phyloP scores from a whole-genome alignment of 352 stramenopile genomes.

The Phytophthora nicotianae region DNA sequence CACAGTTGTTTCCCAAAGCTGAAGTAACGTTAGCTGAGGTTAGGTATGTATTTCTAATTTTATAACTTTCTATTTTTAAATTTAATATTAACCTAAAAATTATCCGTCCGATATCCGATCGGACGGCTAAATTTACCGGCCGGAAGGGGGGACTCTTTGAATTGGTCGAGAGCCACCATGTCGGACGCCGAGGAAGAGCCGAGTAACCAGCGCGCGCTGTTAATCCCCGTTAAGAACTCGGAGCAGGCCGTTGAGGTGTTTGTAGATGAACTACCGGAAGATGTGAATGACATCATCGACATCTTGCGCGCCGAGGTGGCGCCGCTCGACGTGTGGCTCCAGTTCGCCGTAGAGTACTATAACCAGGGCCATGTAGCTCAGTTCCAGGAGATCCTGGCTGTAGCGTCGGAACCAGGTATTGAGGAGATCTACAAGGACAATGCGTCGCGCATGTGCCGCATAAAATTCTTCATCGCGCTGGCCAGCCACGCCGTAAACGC shows the following conservation, averaged over 20 bases:
- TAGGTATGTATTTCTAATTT: neutral
- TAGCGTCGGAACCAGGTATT: conserved; percentile 81
- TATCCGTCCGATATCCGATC: neutral
- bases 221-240: conserved; percentile 92
- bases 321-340: conserved; percentile 91
- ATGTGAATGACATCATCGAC: conserved; percentile 93
- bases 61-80: no score
- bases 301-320: conserved; percentile 91
- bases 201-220: conserved; percentile 68
- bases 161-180: conserved; percentile 31
- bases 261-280: conserved; percentile 88
- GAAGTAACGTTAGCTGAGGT: neutral
- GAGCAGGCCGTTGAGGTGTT: conserved; percentile 91
- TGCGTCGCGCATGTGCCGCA: conserved; percentile 80
- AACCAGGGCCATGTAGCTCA: conserved; percentile 80
- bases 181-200: conserved; percentile 42
- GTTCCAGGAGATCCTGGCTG: conserved; percentile 87
- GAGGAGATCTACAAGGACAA: conserved; percentile 91
- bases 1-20: neutral
- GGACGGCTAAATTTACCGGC: neutral
- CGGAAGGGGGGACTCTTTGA: conserved; percentile 15
- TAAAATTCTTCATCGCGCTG: conserved; percentile 91
- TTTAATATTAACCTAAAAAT: no score
- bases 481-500: conserved; percentile 85
- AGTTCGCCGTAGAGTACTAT: conserved; percentile 92